Percentiles rank a stretch among this genome's conserved stretches.
Conservation (phyloP, 2,329 filamentous ascomycete genomes). For the Ilyonectria destructans region DNA sequence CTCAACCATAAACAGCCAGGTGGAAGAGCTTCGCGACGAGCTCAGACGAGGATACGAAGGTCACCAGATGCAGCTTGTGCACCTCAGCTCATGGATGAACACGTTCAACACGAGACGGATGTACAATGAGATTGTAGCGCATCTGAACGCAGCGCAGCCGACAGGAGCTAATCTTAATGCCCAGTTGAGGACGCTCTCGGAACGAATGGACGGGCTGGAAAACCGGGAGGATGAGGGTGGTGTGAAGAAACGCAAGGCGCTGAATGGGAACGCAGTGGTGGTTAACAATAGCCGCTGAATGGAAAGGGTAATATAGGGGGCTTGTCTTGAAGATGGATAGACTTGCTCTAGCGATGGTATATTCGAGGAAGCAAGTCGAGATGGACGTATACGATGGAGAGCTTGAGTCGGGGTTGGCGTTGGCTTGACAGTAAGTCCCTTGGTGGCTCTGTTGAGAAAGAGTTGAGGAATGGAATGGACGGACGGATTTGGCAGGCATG, state of each 20-base stretch:
- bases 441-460: not conserved
- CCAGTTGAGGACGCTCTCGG: constrained; percentile 41
- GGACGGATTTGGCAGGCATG: not conserved
- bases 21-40: constrained; percentile 37
- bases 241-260: constrained; percentile 45
- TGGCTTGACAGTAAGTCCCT: not conserved
- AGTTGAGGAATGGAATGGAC: not conserved
- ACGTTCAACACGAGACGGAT: constrained; percentile 64
- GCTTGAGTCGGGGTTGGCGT: not conserved
- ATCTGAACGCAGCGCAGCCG: constrained; percentile 54
- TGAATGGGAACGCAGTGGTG: constrained; percentile 39
- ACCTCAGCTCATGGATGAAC: constrained; percentile 65
- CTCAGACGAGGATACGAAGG: constrained; percentile 48
- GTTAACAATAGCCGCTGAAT: constrained; percentile 33
- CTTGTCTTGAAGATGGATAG: not conserved
- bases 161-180: constrained; percentile 23
- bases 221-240: constrained; percentile 23
- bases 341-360: not conserved
- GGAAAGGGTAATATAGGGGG: not conserved
- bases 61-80: constrained; percentile 56
- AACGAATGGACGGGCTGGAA: constrained; percentile 46
- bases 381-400: not conserved
- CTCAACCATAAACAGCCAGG: constrained; percentile 8
- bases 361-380: not conserved
- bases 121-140: constrained; percentile 58